Evolutionary conservation across 495 filamentous ascomycete species (phyloP), one percentile per base, ranked within the genome.

Genomic region (Aspergillus avenaceus): DNA sequence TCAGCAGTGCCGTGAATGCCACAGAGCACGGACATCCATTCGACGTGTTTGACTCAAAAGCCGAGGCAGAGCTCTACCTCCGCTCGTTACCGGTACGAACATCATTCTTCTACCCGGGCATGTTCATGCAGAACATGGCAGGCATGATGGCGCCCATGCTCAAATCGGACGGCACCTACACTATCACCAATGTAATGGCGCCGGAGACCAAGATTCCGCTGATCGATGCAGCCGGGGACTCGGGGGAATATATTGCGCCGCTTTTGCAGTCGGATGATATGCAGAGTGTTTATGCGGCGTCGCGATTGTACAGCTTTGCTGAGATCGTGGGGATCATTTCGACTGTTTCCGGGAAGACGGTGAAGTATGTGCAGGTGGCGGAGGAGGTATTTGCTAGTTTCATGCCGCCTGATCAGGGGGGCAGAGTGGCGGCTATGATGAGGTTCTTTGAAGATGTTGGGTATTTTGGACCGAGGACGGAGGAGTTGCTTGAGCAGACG

Each of bases 161-260:
- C 2, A 41, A 42, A 0, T 47, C 23, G 4, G 57, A 60, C 41
- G 58, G 60, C 9, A 49, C 41, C 0, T 69, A 57, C 19, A 18
- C 24, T 6, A 36, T 65, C 8, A 22, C 58, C 11, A 55, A 58
- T 21, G 47, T 53, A 34, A 43, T 42, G 27, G 63, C 59, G 9
- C 58, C 63, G 8, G 47, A 62, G 8, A 63, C 63, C 9, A 31
- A 56, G 50, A 21, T 71, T 0, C 77, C 79, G 8, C 42, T 72
- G 23, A 67, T 81, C 47, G 70, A 79, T 54, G 65, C 64, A 11
- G 62, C 41, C 6, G 64, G 55, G 5, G 75, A 81, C 50, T 65
- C 65, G 6, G 79, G 76, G 1, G 75, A 72, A 38, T 80, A 70
- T 53, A 59, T 81, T n/a, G 74, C 69, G 7, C 65, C 75, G 8